Evolutionary conservation across 1,284 basidiomycete species (phyloP).

Genomic region (Exsudoporus floridanus): DNA sequence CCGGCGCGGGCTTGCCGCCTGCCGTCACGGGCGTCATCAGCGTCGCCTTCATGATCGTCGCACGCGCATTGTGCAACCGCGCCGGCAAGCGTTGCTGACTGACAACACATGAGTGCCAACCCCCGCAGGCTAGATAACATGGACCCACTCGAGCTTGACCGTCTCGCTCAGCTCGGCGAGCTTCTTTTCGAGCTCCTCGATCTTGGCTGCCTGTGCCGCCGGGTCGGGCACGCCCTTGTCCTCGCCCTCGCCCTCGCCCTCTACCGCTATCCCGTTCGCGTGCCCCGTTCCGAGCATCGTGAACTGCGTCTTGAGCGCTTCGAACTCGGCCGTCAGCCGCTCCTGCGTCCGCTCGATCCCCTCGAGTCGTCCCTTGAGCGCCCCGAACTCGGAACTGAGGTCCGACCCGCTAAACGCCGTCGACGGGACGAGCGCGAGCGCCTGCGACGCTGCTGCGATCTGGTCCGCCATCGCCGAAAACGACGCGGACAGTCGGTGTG

Average conservation of each 20-base stretch:
- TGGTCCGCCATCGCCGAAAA: conserved; percentile 43
- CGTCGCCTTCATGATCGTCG: conserved; percentile 22
- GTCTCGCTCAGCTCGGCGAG: conserved; percentile 18
- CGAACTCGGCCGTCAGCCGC: conserved; percentile 13
- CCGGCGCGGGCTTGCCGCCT: conserved; percentile 18
- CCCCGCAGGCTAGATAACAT: no score
- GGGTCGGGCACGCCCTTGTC: neutral
- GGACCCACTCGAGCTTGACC: conserved; percentile 26
- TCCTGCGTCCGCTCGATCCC: conserved; percentile 22
- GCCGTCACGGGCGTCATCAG: conserved; percentile 12
- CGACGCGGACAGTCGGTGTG: conserved; percentile 37
- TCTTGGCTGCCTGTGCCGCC: conserved; percentile 1
- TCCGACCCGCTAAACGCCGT: conserved; percentile 15
- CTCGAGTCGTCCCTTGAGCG: conserved; percentile 12
- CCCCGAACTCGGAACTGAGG: conserved; percentile 4
- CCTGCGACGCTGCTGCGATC: conserved; percentile 42
- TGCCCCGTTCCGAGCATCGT: conserved; percentile 3
- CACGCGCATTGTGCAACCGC: conserved; percentile 24
- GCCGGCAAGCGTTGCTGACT: conserved; percentile 22
- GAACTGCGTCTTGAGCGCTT: conserved; percentile 15
- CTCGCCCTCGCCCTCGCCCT: neutral
- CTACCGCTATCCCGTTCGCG: neutral
- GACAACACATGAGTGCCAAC: no score
- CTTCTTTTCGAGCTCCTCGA: conserved; percentile 26
- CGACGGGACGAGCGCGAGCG: conserved; percentile 34